Percentiles rank a stretch among this genome's conserved stretches.
Conservation (phyloP, 208 protist species). For the Leishmania turanica region DNA sequence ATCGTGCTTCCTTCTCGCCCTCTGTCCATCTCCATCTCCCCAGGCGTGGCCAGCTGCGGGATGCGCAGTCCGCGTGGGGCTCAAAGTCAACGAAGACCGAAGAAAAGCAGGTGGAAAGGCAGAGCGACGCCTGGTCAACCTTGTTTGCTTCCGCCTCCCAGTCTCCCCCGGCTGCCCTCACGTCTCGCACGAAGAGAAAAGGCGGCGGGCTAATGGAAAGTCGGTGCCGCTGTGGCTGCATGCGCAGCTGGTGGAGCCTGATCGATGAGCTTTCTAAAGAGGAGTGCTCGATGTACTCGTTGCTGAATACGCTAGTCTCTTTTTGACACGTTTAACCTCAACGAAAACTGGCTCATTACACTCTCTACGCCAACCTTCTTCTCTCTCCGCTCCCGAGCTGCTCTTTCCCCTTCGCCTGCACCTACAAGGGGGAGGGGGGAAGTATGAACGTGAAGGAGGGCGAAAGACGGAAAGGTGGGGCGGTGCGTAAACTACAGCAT, state of each 20-base stretch:
- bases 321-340: background rate
- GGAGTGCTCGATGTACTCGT: background rate
- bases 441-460: background rate
- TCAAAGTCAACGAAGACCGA: background rate
- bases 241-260: background rate
- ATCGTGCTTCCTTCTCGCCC: background rate
- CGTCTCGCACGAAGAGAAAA: background rate
- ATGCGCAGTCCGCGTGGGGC: background rate
- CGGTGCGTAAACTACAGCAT: conserved; percentile 79
- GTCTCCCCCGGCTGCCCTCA: background rate
- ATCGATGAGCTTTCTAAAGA: background rate
- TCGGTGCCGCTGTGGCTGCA: background rate
- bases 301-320: background rate
- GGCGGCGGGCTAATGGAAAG: background rate
- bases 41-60: background rate
- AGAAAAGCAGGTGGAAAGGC: background rate
- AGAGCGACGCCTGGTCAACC: background rate
- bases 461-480: background rate
- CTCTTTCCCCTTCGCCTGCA: background rate
- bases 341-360: background rate
- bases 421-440: background rate
- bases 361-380: background rate
- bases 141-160: background rate
- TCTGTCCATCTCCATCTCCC: background rate
- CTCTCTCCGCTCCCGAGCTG: background rate